Evolutionary conservation across 305 asterid genomes (phyloP).

Genomic region (Coffea humblotiana): DNA sequence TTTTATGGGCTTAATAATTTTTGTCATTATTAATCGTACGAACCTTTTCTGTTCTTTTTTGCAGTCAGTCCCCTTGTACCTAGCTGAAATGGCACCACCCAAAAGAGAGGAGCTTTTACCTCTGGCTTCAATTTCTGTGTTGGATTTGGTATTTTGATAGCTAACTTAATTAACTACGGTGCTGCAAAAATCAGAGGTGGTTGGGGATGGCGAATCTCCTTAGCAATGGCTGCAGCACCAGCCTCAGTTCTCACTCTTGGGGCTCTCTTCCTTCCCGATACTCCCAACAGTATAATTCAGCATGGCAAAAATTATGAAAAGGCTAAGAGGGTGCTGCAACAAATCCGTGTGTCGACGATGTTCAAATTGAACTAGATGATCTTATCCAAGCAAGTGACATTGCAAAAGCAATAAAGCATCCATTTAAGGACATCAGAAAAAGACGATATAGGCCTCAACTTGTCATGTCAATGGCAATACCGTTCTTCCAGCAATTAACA

Average conservation of each 20-base stretch:
- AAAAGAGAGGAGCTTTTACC: conserved; percentile 72
- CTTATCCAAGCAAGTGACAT: conserved; percentile 46
- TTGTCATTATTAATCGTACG: not conserved
- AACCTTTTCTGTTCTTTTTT: not conserved
- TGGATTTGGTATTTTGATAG: conserved; percentile 52
- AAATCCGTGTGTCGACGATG: conserved; percentile 50
- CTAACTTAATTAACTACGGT: conserved; percentile 64
- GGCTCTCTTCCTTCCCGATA: conserved; percentile 62
- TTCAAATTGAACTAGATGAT: conserved; percentile 56
- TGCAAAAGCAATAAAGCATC: conserved; percentile 33
- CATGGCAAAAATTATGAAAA: conserved; percentile 24
- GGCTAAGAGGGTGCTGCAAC: conserved; percentile 44
- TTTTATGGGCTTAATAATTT: not conserved
- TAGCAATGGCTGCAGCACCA: conserved; percentile 64
- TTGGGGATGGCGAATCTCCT: conserved; percentile 74
- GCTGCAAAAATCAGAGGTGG: conserved; percentile 52
- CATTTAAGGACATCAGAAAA: conserved; percentile 35
- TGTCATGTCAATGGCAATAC: conserved; percentile 68
- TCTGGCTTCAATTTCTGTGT: conserved; percentile 60
- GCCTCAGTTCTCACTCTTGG: conserved; percentile 54
- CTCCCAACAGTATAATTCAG: conserved; percentile 77
- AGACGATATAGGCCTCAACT: conserved; percentile 60
- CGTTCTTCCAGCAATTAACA: conserved; percentile 76
- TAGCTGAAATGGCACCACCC: conserved; percentile 91
- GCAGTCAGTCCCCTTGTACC: conserved; percentile 48